Base-by-base conservation (phyloP, 306 rosid species). In the Castanea crenata region DNA sequence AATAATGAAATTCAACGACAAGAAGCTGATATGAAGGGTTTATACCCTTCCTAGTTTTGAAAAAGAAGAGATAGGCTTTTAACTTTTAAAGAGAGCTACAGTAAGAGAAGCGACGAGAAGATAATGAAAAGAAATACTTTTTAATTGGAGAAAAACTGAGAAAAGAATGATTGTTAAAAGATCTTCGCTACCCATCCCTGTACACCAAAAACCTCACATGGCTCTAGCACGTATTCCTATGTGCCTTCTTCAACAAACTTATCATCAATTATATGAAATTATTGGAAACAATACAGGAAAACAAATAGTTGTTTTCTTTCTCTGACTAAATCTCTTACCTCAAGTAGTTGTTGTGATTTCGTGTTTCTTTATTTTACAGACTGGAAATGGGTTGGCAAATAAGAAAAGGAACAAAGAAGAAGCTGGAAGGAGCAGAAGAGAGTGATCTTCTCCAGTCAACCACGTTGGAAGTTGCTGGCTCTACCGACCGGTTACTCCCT, bases 381-480 rank as follows among this genome's bases (percentile, higher is more conserved):
- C 69, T 83, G 90, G 89, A 88, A 82, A 74, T 83, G 83, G 54
- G 91, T 76, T 86, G 88, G 86, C 83, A 82, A 82, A 62, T 67
- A 19, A 70, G 19, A 71, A 25, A 79, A 72, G 78, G 32, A 79
- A 79, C 69, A 77, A 21, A 58, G 52, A 25, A 76, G 65, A 31
- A 70, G 21, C 83, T 77, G 79, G 54, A 13, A 71, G 46, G 46
- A 62, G 49, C 41, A 16, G 62, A 12, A 7, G 62, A 55, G 21
- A 46, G 27, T 12, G 35, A 61, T 55, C 32, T 71, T 76, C 74
- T 79, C 35, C n/a, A 21, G 46, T 76, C 21, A 32, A 29, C 46
- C 85, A 81, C 76, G 83, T 83, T 83, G 69, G 7, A 69, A 31
- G 74, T 62, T 64, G 78, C 76, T 61, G 84, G 34, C 64, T 67